phyloP scores from a whole-genome alignment of 164 flowering plant species.

The Macadamia tetraphylla region DNA sequence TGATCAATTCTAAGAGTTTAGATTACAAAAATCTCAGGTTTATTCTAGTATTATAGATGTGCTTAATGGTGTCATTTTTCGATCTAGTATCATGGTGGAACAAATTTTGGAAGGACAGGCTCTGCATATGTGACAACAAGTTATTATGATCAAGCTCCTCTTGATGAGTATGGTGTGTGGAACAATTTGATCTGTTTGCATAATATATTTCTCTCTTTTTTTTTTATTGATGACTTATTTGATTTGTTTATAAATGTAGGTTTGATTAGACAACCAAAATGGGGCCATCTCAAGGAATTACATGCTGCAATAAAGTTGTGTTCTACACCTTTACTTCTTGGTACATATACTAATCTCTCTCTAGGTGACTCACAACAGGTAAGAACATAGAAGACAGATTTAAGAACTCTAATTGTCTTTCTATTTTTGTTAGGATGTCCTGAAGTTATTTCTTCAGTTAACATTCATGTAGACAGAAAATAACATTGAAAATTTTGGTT shows the following conservation, averaged over 20 bases:
- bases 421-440: background rate
- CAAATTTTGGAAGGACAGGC: slow-evolving; percentile 80
- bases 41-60: too few relatives aligned
- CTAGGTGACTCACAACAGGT: slow-evolving; percentile 50
- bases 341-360: slow-evolving; percentile 20
- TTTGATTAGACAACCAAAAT: slow-evolving; percentile 66
- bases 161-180: slow-evolving; percentile 86
- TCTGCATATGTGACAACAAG: slow-evolving; percentile 52
- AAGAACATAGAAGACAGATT: background rate
- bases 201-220: background rate
- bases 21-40: too few relatives aligned
- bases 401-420: background rate
- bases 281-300: slow-evolving; percentile 77
- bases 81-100: slow-evolving; percentile 92
- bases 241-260: slow-evolving; percentile 34
- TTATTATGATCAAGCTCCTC: slow-evolving; percentile 90
- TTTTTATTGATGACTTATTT: background rate
- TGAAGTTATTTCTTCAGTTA: too few relatives aligned
- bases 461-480: too few relatives aligned
- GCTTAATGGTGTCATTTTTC: too few relatives aligned
- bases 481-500: background rate
- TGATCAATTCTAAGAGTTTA: too few relatives aligned
- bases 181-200: background rate
- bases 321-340: slow-evolving; percentile 45
- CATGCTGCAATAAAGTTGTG: slow-evolving; percentile 64